These are phyloP conservation scores for Tetrahymena elliotti DNA, from an alignment of 73 alveolate genomes.

Conservation along the genomic window DNA sequence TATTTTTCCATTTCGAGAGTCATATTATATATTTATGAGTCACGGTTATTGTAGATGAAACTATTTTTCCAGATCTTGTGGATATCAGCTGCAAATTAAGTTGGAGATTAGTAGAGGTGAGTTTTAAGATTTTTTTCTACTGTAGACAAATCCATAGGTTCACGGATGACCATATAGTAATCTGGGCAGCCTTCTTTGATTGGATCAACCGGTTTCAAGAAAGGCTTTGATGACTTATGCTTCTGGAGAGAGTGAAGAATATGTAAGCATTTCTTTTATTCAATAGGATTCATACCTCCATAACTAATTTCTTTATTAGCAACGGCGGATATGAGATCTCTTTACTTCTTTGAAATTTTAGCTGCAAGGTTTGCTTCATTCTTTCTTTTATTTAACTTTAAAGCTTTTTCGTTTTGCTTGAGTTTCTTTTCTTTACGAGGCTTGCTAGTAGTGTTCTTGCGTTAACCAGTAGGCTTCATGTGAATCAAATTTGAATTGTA, in stretches of 20 bases:
- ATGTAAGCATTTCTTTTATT: neutral
- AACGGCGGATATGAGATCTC: neutral
- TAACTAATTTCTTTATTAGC: neutral
- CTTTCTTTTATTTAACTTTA: neutral
- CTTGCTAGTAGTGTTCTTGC: neutral
- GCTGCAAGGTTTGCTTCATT: neutral
- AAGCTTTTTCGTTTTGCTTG: neutral
- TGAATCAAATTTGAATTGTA: neutral
- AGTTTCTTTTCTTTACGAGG: neutral
- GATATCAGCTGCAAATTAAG: constrained; percentile 24
- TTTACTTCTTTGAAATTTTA: neutral
- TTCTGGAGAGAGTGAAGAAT: neutral
- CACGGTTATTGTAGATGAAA: neutral
- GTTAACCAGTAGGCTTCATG: neutral
- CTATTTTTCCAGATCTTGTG: constrained; percentile 24
- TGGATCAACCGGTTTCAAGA: constrained; percentile 23
- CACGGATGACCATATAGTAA: constrained; percentile 65
- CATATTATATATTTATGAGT: neutral
- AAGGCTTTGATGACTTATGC: constrained; percentile 20
- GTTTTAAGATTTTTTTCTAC: constrained; percentile 48
- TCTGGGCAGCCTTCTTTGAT: constrained; percentile 55
- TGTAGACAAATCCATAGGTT: constrained; percentile 79
- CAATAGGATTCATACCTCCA: neutral
- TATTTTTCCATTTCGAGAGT: constrained; percentile 14
- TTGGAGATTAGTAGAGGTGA: constrained; percentile 2